Percentiles rank a stretch among this genome's conserved stretches.
These are phyloP conservation scores for Saturnispora ahearnii DNA, from an alignment of 805 yeast species.

Conservation along the genomic window DNA sequence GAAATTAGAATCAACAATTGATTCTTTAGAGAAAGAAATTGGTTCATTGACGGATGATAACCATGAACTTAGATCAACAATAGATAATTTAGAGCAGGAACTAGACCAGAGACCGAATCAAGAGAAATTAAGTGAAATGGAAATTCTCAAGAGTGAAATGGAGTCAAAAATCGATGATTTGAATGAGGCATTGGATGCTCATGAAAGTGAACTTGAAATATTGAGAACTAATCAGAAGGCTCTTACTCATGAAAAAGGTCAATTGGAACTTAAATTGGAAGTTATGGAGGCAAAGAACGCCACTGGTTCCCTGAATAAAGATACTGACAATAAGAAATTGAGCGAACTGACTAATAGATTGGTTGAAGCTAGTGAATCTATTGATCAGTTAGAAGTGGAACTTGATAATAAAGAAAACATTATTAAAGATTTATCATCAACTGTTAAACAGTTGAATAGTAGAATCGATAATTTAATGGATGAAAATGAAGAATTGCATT, in stretches of 20 bases:
- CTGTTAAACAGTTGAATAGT: constrained; percentile 9
- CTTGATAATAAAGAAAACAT: constrained; percentile 8
- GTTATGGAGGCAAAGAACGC: constrained; percentile 5
- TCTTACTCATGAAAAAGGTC: background rate
- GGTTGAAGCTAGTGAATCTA: constrained; percentile 12
- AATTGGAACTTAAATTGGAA: constrained; percentile 3
- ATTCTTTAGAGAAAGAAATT: constrained; percentile 6
- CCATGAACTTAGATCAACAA: constrained; percentile 4
- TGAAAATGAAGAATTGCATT: constrained; percentile 9
- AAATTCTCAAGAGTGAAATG: constrained; percentile 20
- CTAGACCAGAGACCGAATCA: constrained; percentile 16
- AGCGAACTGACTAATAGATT: constrained; percentile 10
- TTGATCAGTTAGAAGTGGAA: constrained; percentile 12
- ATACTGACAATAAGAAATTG: background rate
- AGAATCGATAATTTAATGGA: constrained; percentile 6
- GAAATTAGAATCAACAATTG: constrained; percentile 1
- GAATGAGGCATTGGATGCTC: constrained; percentile 7
- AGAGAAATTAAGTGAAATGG: constrained; percentile 18
- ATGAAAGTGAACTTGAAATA: constrained; percentile 7
- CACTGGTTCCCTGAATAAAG: background rate
- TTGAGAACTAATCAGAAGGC: constrained; percentile 5
- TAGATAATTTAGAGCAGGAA: constrained; percentile 9
- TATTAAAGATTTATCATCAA: background rate
- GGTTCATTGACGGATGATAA: constrained; percentile 7
- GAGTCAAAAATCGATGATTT: constrained; percentile 14